These are phyloP conservation scores for Leccinum boreale DNA, from an alignment of 768 basidiomycete genomes.

Conservation along the genomic window DNA sequence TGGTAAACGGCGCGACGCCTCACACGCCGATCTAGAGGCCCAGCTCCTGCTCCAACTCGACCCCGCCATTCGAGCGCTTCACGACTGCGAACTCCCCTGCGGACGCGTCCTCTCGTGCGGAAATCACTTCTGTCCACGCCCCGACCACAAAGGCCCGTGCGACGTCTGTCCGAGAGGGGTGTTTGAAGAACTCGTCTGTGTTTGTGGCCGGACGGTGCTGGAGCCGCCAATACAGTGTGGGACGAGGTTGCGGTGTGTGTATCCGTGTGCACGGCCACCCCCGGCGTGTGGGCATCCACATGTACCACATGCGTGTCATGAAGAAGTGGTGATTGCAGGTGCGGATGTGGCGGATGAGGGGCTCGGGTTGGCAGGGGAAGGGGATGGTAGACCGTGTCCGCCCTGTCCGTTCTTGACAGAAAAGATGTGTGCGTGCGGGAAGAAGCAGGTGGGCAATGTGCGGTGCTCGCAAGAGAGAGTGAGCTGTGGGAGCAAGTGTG, in stretches of 20 bases:
- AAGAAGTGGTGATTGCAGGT: constrained; percentile 41
- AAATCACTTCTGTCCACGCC: constrained; percentile 71
- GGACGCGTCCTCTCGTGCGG: constrained; percentile 72
- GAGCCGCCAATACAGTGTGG: constrained; percentile 91
- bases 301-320: constrained; percentile 80
- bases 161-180: constrained; percentile 81
- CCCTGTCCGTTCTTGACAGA: constrained; percentile 80
- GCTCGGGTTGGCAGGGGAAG: neutral
- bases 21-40: constrained; percentile 2
- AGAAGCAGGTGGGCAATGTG: constrained; percentile 74
- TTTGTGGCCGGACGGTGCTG: constrained; percentile 81
- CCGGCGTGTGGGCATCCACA: constrained; percentile 82
- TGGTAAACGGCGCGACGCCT: constrained; percentile 37
- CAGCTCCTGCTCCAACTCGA: constrained; percentile 36
- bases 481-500: constrained; percentile 80
- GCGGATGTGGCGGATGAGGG: constrained; percentile 25
- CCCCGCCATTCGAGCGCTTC: constrained; percentile 65
- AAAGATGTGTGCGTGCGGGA: constrained; percentile 87
- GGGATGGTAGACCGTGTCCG: constrained; percentile 51
- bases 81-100: constrained; percentile 83
- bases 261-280: constrained; percentile 71
- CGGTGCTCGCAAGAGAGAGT: constrained; percentile 79
- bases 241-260: constrained; percentile 70
- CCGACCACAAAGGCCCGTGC: constrained; percentile 83
- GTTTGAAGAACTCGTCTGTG: constrained; percentile 89